phyloP scores from a whole-genome alignment of 2,329 filamentous ascomycete genomes.

The Arthroderma sp. region DNA sequence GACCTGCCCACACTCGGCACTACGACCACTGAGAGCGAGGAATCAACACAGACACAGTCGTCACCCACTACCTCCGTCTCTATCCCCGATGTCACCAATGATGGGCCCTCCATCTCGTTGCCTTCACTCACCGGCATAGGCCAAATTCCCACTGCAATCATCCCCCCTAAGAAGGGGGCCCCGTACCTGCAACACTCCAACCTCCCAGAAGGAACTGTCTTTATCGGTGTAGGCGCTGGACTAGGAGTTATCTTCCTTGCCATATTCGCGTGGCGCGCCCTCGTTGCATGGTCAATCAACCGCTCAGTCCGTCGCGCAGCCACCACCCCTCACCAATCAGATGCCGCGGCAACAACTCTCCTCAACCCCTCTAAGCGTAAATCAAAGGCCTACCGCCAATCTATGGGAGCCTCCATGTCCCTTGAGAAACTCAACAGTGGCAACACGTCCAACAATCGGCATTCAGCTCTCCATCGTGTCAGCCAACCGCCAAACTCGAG shows the following conservation, averaged over 20 bases:
- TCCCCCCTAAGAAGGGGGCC: conserved; percentile 72
- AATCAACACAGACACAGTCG: conserved; percentile 14
- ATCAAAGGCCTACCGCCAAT: conserved; percentile 21
- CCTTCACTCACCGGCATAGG: conserved; percentile 46
- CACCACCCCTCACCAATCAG: conserved; percentile 56
- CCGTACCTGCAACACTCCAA: conserved; percentile 84
- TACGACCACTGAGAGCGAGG: conserved; percentile 18
- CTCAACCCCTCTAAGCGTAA: conserved; percentile 31
- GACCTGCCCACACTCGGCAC: conserved; percentile 13
- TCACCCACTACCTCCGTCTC: not conserved
- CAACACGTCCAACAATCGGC: conserved; percentile 22
- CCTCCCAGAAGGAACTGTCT: conserved; percentile 84
- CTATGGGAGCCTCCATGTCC: conserved; percentile 37
- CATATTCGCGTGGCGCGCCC: conserved; percentile 76
- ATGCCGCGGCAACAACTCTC: conserved; percentile 52
- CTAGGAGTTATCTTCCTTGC: conserved; percentile 70
- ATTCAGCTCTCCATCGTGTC: conserved; percentile 29
- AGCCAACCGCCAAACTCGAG: conserved; percentile 50
- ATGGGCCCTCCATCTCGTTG: conserved; percentile 21
- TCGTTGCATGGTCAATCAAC: conserved; percentile 84
- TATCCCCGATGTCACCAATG: conserved; percentile 15
- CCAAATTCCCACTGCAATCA: conserved; percentile 58
- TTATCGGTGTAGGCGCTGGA: conserved; percentile 84
- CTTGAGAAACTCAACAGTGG: conserved; percentile 39
- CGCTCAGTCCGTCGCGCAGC: conserved; percentile 79